These are phyloP conservation scores for Pleodorina starrii DNA, from an alignment of 139 green algal genomes.

Conservation along the genomic window DNA sequence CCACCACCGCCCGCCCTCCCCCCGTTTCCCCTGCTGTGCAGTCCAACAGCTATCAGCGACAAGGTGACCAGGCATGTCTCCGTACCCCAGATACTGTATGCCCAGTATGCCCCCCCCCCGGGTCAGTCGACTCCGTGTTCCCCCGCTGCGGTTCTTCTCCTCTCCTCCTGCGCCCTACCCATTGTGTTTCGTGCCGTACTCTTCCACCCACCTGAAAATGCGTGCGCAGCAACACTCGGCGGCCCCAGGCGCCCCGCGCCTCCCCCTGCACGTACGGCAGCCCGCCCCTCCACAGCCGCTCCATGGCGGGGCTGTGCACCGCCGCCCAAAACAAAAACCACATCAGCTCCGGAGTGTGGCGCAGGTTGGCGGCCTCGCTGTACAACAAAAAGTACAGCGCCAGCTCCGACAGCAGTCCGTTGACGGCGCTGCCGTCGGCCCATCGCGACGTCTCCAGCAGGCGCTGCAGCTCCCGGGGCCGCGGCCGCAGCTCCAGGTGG, in stretches of 20 bases:
- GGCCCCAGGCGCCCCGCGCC: neutral
- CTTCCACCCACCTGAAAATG: slow-evolving; percentile 8
- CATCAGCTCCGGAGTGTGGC: slow-evolving; percentile 78
- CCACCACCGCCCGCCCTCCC: too few relatives aligned
- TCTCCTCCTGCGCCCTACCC: too few relatives aligned
- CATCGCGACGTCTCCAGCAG: neutral
- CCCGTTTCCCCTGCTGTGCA: too few relatives aligned
- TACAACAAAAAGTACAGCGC: slow-evolving; percentile 84
- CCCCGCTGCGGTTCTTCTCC: too few relatives aligned
- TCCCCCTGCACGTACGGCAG: neutral
- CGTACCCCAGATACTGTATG: too few relatives aligned
- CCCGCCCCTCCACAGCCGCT: slow-evolving; percentile 7
- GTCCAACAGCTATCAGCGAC: too few relatives aligned
- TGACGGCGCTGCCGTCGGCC: neutral
- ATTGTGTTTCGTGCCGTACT: too few relatives aligned
- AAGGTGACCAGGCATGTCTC: too few relatives aligned
- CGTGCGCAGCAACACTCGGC: neutral
- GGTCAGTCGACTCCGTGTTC: too few relatives aligned
- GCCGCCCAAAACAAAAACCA: slow-evolving; percentile 79
- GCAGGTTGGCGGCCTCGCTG: slow-evolving; percentile 47
- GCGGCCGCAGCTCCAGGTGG: neutral
- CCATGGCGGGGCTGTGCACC: neutral
- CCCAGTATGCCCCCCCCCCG: too few relatives aligned
- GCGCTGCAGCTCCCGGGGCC: neutral
- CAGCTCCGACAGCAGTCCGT: slow-evolving; percentile 57